These are phyloP conservation scores for Globisporangium nodosum DNA, from an alignment of 352 stramenopile species.

Conservation along the genomic window DNA sequence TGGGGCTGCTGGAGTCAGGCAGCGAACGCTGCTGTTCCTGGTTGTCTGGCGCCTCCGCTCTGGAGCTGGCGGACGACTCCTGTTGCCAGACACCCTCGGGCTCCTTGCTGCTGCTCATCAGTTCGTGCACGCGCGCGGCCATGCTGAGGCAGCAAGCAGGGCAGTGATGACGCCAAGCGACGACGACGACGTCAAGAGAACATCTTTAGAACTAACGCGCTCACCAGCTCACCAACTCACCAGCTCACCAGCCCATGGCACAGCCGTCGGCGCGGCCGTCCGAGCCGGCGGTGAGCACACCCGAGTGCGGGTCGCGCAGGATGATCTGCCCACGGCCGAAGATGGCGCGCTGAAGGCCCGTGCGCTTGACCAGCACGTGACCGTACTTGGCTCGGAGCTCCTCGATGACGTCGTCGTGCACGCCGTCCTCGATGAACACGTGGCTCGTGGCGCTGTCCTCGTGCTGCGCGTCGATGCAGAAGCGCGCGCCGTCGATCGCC, in stretches of 20 bases:
- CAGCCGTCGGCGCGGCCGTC: slow-evolving; percentile 93
- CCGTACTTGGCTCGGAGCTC: slow-evolving; percentile 68
- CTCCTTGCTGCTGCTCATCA: too few species aligned
- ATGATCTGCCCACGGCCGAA: slow-evolving; percentile 89
- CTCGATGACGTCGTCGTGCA: slow-evolving; percentile 58
- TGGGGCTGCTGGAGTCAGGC: neutral
- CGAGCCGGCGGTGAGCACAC: slow-evolving; percentile 93
- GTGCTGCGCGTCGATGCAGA: slow-evolving; percentile 88
- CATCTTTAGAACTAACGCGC: too few species aligned
- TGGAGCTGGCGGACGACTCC: too few species aligned
- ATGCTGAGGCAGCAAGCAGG: too few species aligned
- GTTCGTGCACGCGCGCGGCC: too few species aligned
- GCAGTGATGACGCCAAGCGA: neutral
- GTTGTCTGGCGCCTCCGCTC: neutral
- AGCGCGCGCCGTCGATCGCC: slow-evolving; percentile 91
- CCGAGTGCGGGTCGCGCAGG: slow-evolving; percentile 59
- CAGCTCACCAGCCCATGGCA: slow-evolving; percentile 80
- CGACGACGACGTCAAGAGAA: neutral
- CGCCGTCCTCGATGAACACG: slow-evolving; percentile 84
- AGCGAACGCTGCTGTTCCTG: neutral
- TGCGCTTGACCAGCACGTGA: slow-evolving; percentile 55
- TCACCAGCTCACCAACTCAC: neutral
- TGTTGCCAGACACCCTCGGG: too few species aligned
- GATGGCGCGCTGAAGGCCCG: slow-evolving; percentile 28
- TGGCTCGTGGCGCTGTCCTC: slow-evolving; percentile 53